These are phyloP conservation scores for Xylogone sp. DNA, from an alignment of 2,329 filamentous ascomycete species.

Conservation along the genomic window DNA sequence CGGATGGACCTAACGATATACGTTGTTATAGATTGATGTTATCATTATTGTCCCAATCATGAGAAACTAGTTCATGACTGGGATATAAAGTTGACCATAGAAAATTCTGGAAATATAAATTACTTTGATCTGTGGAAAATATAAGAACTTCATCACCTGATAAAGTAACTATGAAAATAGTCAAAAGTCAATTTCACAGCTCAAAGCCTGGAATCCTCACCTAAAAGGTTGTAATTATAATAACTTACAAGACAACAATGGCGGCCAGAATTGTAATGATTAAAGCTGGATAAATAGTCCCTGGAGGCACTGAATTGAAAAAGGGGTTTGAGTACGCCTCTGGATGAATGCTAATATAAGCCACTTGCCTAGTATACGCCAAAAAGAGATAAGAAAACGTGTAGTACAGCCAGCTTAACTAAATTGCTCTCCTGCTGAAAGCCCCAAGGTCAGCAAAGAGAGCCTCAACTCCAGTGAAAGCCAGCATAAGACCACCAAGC, in stretches of 20 bases:
- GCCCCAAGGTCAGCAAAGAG: slow-evolving; percentile 73
- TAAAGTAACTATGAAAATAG: slow-evolving; percentile 37
- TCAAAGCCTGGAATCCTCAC: slow-evolving; percentile 20
- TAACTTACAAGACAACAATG: slow-evolving; percentile 73
- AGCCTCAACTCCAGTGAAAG: slow-evolving; percentile 71
- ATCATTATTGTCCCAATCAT: slow-evolving; percentile 74
- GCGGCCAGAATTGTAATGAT: slow-evolving; percentile 67
- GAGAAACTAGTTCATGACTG: slow-evolving; percentile 71
- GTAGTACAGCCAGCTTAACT: slow-evolving; percentile 65
- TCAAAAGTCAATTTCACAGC: slow-evolving; percentile 5
- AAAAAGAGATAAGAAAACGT: slow-evolving; percentile 59
- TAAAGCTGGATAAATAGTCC: slow-evolving; percentile 64
- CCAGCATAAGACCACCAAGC: slow-evolving; percentile 63
- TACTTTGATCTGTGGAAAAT: slow-evolving; percentile 73
- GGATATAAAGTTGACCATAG: slow-evolving; percentile 74
- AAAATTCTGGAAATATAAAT: slow-evolving; percentile 67
- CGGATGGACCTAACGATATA: slow-evolving; percentile 28
- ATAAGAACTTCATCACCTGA: slow-evolving; percentile 67
- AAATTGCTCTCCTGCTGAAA: slow-evolving; percentile 63
- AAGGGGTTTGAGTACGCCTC: slow-evolving; percentile 69
- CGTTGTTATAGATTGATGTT: slow-evolving; percentile 69
- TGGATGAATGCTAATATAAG: slow-evolving; percentile 59
- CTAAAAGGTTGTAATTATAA: slow-evolving; percentile 74
- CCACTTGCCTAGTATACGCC: slow-evolving; percentile 58
- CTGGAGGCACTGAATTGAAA: slow-evolving; percentile 65